These are phyloP conservation scores for Dactylella cylindrospora DNA, from an alignment of 2,329 filamentous ascomycete genomes.

Conservation along the genomic window DNA sequence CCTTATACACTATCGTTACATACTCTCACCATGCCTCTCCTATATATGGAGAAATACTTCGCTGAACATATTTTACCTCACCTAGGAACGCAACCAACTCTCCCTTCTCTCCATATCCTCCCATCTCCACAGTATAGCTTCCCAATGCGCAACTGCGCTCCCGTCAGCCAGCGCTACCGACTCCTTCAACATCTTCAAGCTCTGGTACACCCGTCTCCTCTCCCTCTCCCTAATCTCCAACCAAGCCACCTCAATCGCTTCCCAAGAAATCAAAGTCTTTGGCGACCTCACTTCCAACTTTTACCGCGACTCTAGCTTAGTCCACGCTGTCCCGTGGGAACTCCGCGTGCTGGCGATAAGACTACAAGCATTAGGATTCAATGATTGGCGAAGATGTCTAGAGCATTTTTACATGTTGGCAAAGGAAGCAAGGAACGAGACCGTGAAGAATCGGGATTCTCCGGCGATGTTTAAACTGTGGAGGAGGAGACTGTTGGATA, in stretches of 20 bases:
- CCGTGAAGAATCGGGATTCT: conserved; percentile 57
- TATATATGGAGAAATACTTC: conserved; percentile 18
- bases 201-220: conserved; percentile 59
- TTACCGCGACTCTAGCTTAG: conserved; percentile 60
- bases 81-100: conserved; percentile 66
- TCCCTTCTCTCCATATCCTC: conserved; percentile 68
- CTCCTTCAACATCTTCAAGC: conserved; percentile 50
- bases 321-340: conserved; percentile 80
- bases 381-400: conserved; percentile 78
- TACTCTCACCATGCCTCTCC: conserved; percentile 54
- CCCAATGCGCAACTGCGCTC: conserved; percentile 58
- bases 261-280: conserved; percentile 65
- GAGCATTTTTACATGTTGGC: conserved; percentile 90
- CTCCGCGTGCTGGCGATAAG: conserved; percentile 79
- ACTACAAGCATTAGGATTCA: conserved; percentile 81
- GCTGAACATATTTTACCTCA: conserved; percentile 54
- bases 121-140: conserved; percentile 78
- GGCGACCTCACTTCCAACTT: conserved; percentile 61
- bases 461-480: conserved; percentile 66
- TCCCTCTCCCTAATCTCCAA: conserved; percentile 56
- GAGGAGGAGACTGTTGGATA: conserved; percentile 70
- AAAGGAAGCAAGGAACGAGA: conserved; percentile 68
- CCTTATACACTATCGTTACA: conserved; percentile 48
- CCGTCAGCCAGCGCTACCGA: conserved; percentile 52
- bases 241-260: conserved; percentile 54